phyloP scores from a whole-genome alignment of 306 rosid species.

The Casuarina equisetifolia region DNA sequence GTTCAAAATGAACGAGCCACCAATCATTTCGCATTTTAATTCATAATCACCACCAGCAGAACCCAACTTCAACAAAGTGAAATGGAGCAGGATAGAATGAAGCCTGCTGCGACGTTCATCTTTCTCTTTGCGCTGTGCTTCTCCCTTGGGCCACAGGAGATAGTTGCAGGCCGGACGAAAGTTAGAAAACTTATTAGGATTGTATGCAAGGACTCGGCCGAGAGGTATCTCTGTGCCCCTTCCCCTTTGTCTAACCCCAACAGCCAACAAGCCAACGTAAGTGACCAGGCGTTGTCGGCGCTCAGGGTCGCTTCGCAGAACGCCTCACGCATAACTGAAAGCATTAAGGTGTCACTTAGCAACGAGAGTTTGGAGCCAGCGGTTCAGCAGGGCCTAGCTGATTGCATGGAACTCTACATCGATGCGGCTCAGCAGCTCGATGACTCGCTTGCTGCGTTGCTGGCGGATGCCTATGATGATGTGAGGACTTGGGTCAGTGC shows the following conservation, averaged over 20 bases:
- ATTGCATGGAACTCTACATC: constrained; percentile 25
- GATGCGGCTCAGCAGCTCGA: constrained; percentile 35
- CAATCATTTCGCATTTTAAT: not conserved
- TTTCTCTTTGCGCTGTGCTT: constrained; percentile 25
- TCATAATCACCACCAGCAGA: not conserved
- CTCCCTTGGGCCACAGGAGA: constrained; percentile 14
- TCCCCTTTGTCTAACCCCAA: constrained; percentile 1
- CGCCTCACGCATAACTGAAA: not conserved
- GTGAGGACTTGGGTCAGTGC: constrained; percentile 30
- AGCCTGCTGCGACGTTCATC: constrained; percentile 5
- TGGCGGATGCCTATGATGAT: not conserved
- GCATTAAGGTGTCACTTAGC: constrained; percentile 18
- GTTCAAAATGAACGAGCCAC: not conserved
- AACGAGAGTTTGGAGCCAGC: constrained; percentile 13
- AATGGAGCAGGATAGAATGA: constrained; percentile 26
- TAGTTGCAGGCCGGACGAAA: not conserved
- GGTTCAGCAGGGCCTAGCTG: constrained; percentile 38
- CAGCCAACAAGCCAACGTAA: not conserved
- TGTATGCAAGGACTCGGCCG: constrained; percentile 3
- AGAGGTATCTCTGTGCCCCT: constrained; percentile 1
- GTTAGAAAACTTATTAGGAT: not conserved
- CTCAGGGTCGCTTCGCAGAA: constrained; percentile 17
- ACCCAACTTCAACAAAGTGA: not conserved
- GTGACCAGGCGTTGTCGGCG: constrained; percentile 20
- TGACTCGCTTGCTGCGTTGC: constrained; percentile 25